phyloP scores from a whole-genome alignment of 331 rosid species.

The Saraca asoca region DNA sequence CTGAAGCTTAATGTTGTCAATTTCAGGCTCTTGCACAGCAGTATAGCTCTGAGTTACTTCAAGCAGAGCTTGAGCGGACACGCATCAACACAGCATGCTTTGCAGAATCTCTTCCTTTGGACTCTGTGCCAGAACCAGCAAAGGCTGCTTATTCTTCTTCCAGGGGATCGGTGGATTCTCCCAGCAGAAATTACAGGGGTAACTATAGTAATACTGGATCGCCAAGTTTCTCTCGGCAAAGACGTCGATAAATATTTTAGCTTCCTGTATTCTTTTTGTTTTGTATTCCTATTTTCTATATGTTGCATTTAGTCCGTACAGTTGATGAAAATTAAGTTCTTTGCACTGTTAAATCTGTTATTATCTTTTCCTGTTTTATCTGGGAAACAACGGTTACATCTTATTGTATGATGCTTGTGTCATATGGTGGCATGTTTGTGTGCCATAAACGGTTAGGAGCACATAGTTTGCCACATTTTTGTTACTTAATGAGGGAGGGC shows the following conservation, averaged over 20 bases:
- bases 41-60: conserved; percentile 83
- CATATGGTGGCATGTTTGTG: conserved; percentile 29
- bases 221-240: conserved; percentile 64
- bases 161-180: conserved; percentile 66
- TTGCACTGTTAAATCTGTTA: conserved; percentile 29
- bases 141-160: conserved; percentile 70
- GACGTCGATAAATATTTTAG: conserved; percentile 54
- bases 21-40: conserved; percentile 91
- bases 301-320: conserved; percentile 43
- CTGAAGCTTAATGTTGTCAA: conserved; percentile 36
- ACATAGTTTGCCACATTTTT: too few species aligned
- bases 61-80: conserved; percentile 89
- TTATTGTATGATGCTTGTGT: conserved; percentile 34
- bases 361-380: conserved; percentile 4
- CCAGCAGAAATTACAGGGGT: conserved; percentile 59
- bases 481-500: too few species aligned
- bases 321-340: conserved; percentile 44
- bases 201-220: conserved; percentile 53
- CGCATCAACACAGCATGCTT: conserved; percentile 97
- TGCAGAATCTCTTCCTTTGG: conserved; percentile 72
- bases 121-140: conserved; percentile 73
- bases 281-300: conserved; percentile 40
- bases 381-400: conserved; percentile 29
- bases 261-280: conserved; percentile 39
- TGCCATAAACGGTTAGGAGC: conserved; percentile 20